phyloP scores from a whole-genome alignment of 2,329 filamentous ascomycete genomes.

The Chaetomiaceae sp. region DNA sequence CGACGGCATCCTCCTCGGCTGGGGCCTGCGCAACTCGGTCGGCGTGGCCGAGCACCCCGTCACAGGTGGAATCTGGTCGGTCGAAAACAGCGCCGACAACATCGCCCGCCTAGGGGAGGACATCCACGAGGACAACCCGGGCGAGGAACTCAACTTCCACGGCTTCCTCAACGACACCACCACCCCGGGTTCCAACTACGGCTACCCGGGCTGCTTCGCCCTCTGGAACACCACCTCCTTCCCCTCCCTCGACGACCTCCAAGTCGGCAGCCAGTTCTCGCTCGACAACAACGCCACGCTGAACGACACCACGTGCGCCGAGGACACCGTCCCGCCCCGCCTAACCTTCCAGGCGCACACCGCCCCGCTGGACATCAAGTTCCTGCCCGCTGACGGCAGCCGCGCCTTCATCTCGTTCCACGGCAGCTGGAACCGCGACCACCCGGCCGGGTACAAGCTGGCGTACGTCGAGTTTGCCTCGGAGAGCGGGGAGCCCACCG shows the following conservation, averaged over 20 bases:
- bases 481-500: constrained; percentile 39
- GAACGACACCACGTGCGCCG: constrained; percentile 43
- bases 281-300: constrained; percentile 32
- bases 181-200: constrained; percentile 51
- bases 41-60: constrained; percentile 57
- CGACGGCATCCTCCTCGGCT: constrained; percentile 48
- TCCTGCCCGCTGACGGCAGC: constrained; percentile 49
- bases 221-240: constrained; percentile 54
- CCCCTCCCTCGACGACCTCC: constrained; percentile 39
- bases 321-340: constrained; percentile 44
- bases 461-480: constrained; percentile 37
- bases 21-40: constrained; percentile 67
- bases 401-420: constrained; percentile 67
- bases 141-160: constrained; percentile 68
- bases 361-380: constrained; percentile 68
- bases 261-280: constrained; percentile 49
- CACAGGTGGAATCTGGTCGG: constrained; percentile 48
- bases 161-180: constrained; percentile 45
- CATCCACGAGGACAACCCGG: constrained; percentile 63
- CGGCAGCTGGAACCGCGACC: constrained; percentile 56
- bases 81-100: constrained; percentile 62
- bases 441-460: constrained; percentile 46
- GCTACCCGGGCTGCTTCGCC: constrained; percentile 66
- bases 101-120: constrained; percentile 50
- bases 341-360: constrained; percentile 61